These are phyloP conservation scores for Peribolospora kevripleyi DNA, from an alignment of 768 basidiomycete species.

Conservation along the genomic window DNA sequence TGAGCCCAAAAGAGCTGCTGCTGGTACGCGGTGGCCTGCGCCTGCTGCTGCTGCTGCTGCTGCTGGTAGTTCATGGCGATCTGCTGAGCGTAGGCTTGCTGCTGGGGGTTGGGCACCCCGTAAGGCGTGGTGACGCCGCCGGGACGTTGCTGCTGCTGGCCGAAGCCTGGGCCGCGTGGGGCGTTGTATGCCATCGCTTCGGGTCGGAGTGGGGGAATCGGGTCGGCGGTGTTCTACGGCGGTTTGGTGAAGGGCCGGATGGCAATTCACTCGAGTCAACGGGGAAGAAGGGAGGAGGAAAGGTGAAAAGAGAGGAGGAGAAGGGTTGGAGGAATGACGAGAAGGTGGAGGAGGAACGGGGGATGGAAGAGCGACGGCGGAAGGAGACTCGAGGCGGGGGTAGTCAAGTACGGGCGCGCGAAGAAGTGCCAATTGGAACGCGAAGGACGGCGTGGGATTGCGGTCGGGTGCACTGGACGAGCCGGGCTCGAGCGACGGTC, in stretches of 20 bases:
- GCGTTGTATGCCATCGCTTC: not conserved
- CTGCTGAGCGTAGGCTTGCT: not conserved
- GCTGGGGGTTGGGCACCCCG: not conserved
- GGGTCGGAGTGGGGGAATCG: not conserved
- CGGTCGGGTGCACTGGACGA: too few species aligned
- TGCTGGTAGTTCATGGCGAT: not conserved
- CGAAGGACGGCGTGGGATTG: too few species aligned
- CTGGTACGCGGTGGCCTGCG: slow-evolving; percentile 1
- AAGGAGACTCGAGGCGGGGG: too few species aligned
- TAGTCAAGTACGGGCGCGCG: too few species aligned
- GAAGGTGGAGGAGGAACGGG: too few species aligned
- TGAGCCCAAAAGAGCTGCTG: slow-evolving; percentile 3
- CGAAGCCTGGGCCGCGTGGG: not conserved
- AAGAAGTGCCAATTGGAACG: too few species aligned
- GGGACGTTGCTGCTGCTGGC: not conserved
- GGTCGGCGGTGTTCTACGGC: not conserved
- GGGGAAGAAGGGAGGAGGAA: not conserved
- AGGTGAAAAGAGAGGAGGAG: not conserved
- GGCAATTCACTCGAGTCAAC: not conserved
- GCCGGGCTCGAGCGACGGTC: too few species aligned
- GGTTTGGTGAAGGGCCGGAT: not conserved
- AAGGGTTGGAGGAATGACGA: not conserved
- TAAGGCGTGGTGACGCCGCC: not conserved
- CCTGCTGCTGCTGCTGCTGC: not conserved
- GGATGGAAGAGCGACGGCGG: too few species aligned